phyloP scores from a whole-genome alignment of 1,139 yeast species.

The Sugiyamaella paludigena region DNA sequence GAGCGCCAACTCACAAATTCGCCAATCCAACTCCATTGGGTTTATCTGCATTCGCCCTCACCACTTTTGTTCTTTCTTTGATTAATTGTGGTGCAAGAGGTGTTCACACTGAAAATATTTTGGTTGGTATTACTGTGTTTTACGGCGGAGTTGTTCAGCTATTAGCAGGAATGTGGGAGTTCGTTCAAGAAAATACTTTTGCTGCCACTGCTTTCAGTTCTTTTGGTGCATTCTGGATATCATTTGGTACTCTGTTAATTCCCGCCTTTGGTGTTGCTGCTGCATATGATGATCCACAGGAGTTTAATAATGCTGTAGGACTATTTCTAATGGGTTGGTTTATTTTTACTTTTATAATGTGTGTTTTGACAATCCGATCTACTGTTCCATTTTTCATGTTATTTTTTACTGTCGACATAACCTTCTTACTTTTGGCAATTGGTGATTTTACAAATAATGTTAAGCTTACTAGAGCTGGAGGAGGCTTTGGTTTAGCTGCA shows the following conservation, averaged over 20 bases:
- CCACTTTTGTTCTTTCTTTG: conserved; percentile 75
- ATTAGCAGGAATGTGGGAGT: conserved; percentile 75
- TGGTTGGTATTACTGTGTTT: conserved; percentile 74
- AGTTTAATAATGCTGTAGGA: conserved; percentile 64
- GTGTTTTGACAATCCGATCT: conserved; percentile 68
- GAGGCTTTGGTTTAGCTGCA: conserved; percentile 69
- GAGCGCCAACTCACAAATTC: conserved; percentile 65
- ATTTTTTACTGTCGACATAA: conserved; percentile 60
- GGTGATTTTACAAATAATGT: conserved; percentile 46
- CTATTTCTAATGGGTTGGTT: conserved; percentile 74
- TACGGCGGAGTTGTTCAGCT: conserved; percentile 80
- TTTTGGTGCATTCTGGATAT: conserved; percentile 85
- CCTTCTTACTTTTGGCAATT: conserved; percentile 66
- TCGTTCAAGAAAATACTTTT: conserved; percentile 69
- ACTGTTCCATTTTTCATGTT: conserved; percentile 72
- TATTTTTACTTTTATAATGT: conserved; percentile 67
- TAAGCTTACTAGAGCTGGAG: conserved; percentile 60
- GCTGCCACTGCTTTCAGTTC: conserved; percentile 83
- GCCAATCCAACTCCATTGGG: conserved; percentile 91
- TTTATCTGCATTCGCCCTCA: conserved; percentile 76
- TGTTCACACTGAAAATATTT: conserved; percentile 49
- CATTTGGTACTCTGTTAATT: conserved; percentile 65
- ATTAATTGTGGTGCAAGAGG: conserved; percentile 60
- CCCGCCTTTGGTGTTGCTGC: conserved; percentile 69
- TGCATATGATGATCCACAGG: conserved; percentile 48